A percentile compares a stretch with the other conserved stretches of the same genome.
Evolutionary conservation across 257 asterid genomes (phyloP).

Genomic region (Nicotiana noctiflora): DNA sequence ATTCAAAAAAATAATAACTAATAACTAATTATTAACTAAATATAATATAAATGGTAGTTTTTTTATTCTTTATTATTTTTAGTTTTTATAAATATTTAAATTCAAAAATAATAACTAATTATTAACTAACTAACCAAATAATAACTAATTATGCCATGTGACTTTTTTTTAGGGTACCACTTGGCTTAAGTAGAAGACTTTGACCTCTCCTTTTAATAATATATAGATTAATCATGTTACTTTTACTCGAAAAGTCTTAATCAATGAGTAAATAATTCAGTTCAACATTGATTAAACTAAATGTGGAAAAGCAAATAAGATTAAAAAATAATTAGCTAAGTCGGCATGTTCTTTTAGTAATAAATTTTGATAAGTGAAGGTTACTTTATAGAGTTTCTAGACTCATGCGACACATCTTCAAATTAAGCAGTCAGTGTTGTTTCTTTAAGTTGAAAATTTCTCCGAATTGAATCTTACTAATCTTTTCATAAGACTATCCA

Average conservation of each 20-base stretch:
- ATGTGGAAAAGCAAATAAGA: not conserved
- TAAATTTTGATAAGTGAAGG: not conserved
- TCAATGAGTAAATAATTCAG: not conserved
- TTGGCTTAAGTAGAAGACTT: too few species aligned
- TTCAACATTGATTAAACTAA: not conserved
- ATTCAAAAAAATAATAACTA: too few species aligned
- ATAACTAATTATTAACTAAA: too few species aligned
- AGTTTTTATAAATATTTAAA: too few species aligned
- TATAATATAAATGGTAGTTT: too few species aligned
- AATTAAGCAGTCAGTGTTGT: not conserved
- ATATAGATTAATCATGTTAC: too few species aligned
- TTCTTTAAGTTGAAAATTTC: not conserved
- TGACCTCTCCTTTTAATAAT: too few species aligned
- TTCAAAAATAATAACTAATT: too few species aligned
- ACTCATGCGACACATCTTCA: not conserved
- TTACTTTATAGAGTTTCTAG: not conserved
- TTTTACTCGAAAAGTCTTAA: not conserved
- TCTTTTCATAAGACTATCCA: not conserved
- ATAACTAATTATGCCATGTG: too few species aligned
- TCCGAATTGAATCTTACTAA: not conserved
- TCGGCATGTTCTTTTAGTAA: not conserved
- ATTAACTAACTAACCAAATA: too few species aligned
- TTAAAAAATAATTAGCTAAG: not conserved
- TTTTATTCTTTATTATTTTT: too few species aligned
- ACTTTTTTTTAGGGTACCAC: too few species aligned